Conservation (phyloP, 176 grass and related monocot genomes). For the Juncus inflexus region DNA sequence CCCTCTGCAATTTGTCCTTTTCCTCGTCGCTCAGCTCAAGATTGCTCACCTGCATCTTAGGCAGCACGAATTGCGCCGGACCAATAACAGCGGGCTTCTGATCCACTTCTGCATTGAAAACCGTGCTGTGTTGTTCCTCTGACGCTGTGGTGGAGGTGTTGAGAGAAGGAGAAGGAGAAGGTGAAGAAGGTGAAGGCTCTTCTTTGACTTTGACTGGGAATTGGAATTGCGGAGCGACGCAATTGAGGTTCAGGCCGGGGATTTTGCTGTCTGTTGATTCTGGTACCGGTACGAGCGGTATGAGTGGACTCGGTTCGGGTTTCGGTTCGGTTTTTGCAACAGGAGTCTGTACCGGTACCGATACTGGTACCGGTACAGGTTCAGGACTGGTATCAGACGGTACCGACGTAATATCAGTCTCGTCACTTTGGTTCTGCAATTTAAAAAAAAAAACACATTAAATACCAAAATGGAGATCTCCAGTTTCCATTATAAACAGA, state of each 20-base stretch:
- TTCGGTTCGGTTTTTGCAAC: background rate
- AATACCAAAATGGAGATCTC: slow-evolving; percentile 26
- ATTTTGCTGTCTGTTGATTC: slow-evolving; percentile 47
- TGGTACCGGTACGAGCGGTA: slow-evolving; percentile 6
- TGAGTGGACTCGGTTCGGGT: background rate
- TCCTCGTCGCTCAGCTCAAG: slow-evolving; percentile 67
- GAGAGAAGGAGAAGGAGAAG: slow-evolving; percentile 53
- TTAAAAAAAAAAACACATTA: too few species aligned
- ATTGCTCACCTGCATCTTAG: slow-evolving; percentile 75
- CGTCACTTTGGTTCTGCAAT: too few species aligned
- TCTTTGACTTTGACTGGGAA: slow-evolving; percentile 44
- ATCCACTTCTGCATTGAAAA: slow-evolving; percentile 47
- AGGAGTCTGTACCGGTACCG: slow-evolving; percentile 11
- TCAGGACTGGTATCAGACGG: too few species aligned
- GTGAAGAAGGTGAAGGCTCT: slow-evolving; percentile 56
- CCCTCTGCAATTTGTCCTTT: slow-evolving; percentile 84
- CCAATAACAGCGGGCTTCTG: slow-evolving; percentile 50
- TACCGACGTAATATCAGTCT: too few species aligned
- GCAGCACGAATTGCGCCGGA: slow-evolving; percentile 63
- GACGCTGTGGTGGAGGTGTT: slow-evolving; percentile 33
- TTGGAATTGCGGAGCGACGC: background rate
- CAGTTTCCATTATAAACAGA: slow-evolving; percentile 16
- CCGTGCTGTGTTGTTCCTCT: too few species aligned
- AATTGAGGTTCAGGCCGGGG: slow-evolving; percentile 34
- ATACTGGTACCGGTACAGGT: too few species aligned